These are phyloP conservation scores for Kwoniella shandongensis DNA, from an alignment of 768 basidiomycete genomes.

Conservation along the genomic window DNA sequence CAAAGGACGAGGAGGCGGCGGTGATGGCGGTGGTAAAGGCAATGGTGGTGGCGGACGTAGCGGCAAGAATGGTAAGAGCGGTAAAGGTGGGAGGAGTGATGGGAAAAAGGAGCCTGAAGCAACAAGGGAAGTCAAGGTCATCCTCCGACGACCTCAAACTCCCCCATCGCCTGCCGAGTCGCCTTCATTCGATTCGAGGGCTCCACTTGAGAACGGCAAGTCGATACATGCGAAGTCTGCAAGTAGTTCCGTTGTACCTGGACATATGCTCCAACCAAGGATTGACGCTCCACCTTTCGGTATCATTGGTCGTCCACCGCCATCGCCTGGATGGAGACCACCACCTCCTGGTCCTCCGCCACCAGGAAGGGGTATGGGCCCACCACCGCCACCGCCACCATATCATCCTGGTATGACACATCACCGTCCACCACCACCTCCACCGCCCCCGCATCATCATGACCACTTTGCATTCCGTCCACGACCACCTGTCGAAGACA, in stretches of 20 bases:
- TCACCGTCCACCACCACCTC: slow-evolving; percentile 5
- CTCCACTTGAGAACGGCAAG: slow-evolving; percentile 7
- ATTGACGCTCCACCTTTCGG: neutral
- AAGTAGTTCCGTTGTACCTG: slow-evolving; percentile 19
- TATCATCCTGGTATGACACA: neutral
- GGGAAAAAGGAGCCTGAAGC: slow-evolving; percentile 8
- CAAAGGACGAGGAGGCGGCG: slow-evolving; percentile 16
- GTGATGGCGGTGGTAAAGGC: slow-evolving; percentile 18
- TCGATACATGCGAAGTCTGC: slow-evolving; percentile 9
- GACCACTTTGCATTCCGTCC: neutral
- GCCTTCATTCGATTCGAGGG: neutral
- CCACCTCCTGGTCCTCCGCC: neutral
- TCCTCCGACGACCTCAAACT: slow-evolving; percentile 32
- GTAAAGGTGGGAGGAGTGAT: slow-evolving; percentile 11
- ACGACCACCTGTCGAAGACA: neutral
- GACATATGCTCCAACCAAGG: slow-evolving; percentile 8
- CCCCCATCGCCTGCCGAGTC: neutral
- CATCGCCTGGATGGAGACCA: neutral
- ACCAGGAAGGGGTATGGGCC: slow-evolving; percentile 1
- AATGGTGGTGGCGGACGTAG: slow-evolving; percentile 1
- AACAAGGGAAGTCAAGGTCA: slow-evolving; percentile 37
- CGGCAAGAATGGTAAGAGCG: slow-evolving; percentile 1
- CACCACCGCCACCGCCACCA: slow-evolving; percentile 4
- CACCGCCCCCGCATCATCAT: slow-evolving; percentile 3
- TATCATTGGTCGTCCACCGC: slow-evolving; percentile 12